These are phyloP conservation scores for Coemansia asiatica DNA, from an alignment of 192 early-diverging fungal species.

Conservation along the genomic window DNA sequence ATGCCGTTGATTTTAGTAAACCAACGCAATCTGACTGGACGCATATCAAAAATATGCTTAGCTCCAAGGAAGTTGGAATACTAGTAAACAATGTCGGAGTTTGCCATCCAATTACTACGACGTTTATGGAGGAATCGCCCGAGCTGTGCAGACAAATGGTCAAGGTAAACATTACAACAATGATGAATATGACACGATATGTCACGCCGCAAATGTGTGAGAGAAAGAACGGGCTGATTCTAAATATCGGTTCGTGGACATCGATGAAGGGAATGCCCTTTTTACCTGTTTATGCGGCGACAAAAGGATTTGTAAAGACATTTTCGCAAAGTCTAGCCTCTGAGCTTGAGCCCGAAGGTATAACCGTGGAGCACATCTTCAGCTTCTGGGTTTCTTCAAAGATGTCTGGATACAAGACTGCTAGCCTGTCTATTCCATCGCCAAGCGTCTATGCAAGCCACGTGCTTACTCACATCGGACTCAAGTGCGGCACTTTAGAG, in stretches of 20 bases:
- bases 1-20: constrained; percentile 46
- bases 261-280: constrained; percentile 81
- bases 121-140: constrained; percentile 78
- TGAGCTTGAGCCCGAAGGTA: constrained; percentile 71
- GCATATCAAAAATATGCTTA: constrained; percentile 31
- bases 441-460: constrained; percentile 73
- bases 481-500: constrained; percentile 60
- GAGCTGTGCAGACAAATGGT: constrained; percentile 74
- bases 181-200: constrained; percentile 77
- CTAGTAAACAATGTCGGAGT: constrained; percentile 93
- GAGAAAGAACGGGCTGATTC: constrained; percentile 74
- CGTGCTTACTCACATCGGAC: constrained; percentile 70
- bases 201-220: constrained; percentile 78
- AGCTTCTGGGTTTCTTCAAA: constrained; percentile 92
- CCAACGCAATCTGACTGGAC: constrained; percentile 24
- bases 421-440: constrained; percentile 74
- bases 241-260: constrained; percentile 91
- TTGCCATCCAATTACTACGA: constrained; percentile 80
- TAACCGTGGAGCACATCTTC: constrained; percentile 86
- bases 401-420: constrained; percentile 88
- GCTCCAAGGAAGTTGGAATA: constrained; percentile 36
- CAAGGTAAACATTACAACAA: constrained; percentile 77
- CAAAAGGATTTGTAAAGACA: constrained; percentile 87
- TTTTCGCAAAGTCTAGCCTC: constrained; percentile 86
- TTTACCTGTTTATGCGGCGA: constrained; percentile 87